Percentiles rank a stretch among this genome's conserved stretches.
Evolutionary conservation across 2,329 filamentous ascomycete genomes (phyloP).

Genomic region (Emergomyces orientalis): DNA sequence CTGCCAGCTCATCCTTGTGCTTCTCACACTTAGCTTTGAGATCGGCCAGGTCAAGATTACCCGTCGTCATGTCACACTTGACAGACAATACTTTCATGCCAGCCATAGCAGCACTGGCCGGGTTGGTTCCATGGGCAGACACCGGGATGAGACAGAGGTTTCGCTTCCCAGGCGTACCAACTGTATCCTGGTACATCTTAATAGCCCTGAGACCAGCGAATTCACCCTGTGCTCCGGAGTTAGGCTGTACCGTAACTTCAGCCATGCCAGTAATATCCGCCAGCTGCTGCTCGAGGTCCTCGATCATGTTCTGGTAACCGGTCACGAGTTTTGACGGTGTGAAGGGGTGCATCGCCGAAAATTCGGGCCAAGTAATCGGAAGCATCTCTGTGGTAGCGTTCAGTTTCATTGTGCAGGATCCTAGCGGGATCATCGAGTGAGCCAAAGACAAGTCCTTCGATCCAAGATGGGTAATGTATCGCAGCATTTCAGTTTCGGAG

Average conservation of each 20-base stretch:
- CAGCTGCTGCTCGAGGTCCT: constrained; percentile 65
- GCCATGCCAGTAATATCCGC: constrained; percentile 81
- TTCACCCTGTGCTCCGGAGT: constrained; percentile 92
- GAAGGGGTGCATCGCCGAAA: constrained; percentile 74
- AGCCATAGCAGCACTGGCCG: constrained; percentile 88
- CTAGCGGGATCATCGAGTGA: constrained; percentile 95
- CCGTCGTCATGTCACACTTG: constrained; percentile 79
- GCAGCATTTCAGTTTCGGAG: constrained; percentile 86
- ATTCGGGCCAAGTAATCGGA: constrained; percentile 66
- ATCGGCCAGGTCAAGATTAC: constrained; percentile 81
- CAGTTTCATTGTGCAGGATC: constrained; percentile 97
- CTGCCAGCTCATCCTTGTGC: constrained; percentile 73
- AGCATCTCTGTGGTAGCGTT: constrained; percentile 92
- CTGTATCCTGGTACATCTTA: constrained; percentile 67
- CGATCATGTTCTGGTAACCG: constrained; percentile 63
- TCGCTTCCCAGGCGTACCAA: constrained; percentile 53
- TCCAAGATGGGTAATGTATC: constrained; percentile 87
- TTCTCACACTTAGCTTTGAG: constrained; percentile 82
- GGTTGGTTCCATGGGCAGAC: constrained; percentile 92
- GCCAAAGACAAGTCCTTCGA: constrained; percentile 90
- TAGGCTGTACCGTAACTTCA: constrained; percentile 81
- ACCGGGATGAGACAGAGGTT: constrained; percentile 93
- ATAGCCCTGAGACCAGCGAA: constrained; percentile 86
- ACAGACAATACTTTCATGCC: constrained; percentile 89
- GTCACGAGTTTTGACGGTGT: constrained; percentile 53